Evolutionary conservation across 139 green algal species (phyloP), one percentile per base, ranked within the genome.

Genomic region (Chlorella vulgaris): DNA sequence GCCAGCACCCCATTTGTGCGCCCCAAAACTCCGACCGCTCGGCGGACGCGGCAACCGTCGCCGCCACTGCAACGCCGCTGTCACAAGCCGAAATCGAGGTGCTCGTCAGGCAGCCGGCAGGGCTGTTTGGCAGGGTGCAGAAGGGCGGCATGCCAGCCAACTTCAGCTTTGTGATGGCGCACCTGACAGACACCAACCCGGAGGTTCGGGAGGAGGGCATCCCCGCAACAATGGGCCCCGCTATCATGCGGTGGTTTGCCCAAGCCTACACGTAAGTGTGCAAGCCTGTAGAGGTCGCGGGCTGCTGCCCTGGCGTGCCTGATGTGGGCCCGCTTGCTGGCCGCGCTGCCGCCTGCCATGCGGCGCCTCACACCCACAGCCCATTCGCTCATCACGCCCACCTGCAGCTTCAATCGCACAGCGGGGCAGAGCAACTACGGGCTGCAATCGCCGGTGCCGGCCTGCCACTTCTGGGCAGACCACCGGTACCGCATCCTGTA

Each of bases 401-500:
- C 42, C 29, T 33, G 73, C 73, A 79, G 73, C 3, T 79, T 79
- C 58, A 67, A 79, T 53, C 40, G 62, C 47, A 38, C 73, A 15
- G 36, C 28, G 24, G 73, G 73, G 51, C 73, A 69, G 15, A 79
- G 73, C 53, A 79, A 68, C 73, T 3, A 21, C 36, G 28, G 24
- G 22, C 53, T 79, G 73, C 73, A 79, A 53, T 79, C 73, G 10
- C 73, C 73, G 6, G n/a, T 79, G 19, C 73, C 73, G 0, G 71
- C 73, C 53, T 79, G 51, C 53, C 73, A 79, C 73, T 79, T 79
- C 26, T 79, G 73, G 73, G 73, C 53, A 1, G 73, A 79, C 51
- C 73, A 79, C 73, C 62, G 40, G 24, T 79, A 79, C 73, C 38
- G 58, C 24, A 53, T 79, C 19, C 28, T 79, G 53, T 79, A 79